Percentiles rank a stretch among this genome's conserved stretches.
Conservation (phyloP, 2,329 filamentous ascomycete genomes). For the Rasamsonia emersonii region DNA sequence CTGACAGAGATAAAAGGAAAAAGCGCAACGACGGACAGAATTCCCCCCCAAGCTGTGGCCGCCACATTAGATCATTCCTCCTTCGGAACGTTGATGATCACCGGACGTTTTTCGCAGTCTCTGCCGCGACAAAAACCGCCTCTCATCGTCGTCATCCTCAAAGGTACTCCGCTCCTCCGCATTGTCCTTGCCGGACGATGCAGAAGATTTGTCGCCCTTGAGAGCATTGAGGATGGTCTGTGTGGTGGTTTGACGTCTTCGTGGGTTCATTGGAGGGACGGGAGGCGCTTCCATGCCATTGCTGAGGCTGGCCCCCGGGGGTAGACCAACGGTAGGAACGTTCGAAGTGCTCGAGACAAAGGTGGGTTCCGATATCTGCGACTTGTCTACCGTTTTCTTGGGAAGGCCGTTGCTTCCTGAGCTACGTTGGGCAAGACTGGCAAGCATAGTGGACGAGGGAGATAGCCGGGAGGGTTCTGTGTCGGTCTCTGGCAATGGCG, state of each 20-base stretch:
- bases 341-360: slow-evolving; percentile 47
- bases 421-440: slow-evolving; percentile 21
- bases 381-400: slow-evolving; percentile 53
- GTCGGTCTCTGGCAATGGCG: slow-evolving; percentile 40
- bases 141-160: slow-evolving; percentile 35
- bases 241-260: slow-evolving; percentile 41
- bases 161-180: slow-evolving; percentile 34
- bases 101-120: slow-evolving; percentile 42
- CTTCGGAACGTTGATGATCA: slow-evolving; percentile 27
- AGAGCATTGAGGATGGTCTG: slow-evolving; percentile 33
- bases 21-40: no score
- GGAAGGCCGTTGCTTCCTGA: slow-evolving; percentile 27
- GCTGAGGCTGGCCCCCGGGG: slow-evolving; percentile 45
- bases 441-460: slow-evolving; percentile 16
- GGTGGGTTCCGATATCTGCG: slow-evolving; percentile 53
- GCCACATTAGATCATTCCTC: slow-evolving; percentile 30
- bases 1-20: slow-evolving; percentile 3
- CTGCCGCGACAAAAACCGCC: slow-evolving; percentile 28
- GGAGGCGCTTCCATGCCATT: slow-evolving; percentile 47
- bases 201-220: slow-evolving; percentile 24
- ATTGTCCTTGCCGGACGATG: slow-evolving; percentile 15
- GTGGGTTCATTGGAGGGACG: slow-evolving; percentile 52
- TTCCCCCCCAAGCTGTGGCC: no score
- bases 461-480: slow-evolving; percentile 32
- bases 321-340: slow-evolving; percentile 50